A percentile compares a stretch with the other conserved stretches of the same genome.
These are phyloP conservation scores for Lyophyllum semitale DNA, from an alignment of 768 basidiomycete species.

Conservation along the genomic window DNA sequence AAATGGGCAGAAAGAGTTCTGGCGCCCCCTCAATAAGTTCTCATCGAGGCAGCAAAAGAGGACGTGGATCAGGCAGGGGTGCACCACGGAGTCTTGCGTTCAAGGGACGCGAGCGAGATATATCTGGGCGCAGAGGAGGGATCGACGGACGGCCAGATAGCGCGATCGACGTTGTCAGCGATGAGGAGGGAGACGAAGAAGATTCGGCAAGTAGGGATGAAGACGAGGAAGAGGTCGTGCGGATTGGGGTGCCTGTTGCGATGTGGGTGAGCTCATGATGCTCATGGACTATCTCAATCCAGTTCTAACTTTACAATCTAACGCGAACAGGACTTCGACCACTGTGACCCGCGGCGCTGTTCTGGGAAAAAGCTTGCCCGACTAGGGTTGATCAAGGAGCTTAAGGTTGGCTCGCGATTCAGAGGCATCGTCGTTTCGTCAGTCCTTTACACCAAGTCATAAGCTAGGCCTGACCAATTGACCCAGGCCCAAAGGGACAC, in stretches of 20 bases:
- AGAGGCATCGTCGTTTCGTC: conserved; percentile 94
- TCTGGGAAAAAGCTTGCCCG: conserved; percentile 90
- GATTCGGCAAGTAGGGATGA: conserved; percentile 28
- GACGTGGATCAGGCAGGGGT: conserved; percentile 27
- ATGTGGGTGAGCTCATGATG: conserved; percentile 83
- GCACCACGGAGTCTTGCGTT: conserved; percentile 14
- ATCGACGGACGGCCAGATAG: conserved; percentile 57
- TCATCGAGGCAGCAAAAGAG: conserved; percentile 40
- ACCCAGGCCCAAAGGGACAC: conserved; percentile 78
- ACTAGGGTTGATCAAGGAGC: conserved; percentile 79
- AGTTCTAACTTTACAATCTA: conserved; percentile 2
- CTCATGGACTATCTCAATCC: neutral
- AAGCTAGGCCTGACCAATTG: neutral
- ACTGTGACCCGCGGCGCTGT: conserved; percentile 87
- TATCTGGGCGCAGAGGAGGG: conserved; percentile 12
- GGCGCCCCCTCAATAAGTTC: conserved; percentile 24
- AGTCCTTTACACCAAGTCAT: conserved; percentile 31
- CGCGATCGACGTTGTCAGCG: conserved; percentile 49
- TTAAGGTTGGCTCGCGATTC: conserved; percentile 84
- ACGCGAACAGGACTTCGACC: conserved; percentile 86
- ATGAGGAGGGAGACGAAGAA: conserved; percentile 35
- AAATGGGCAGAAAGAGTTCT: conserved; percentile 45
- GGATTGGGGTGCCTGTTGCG: conserved; percentile 76
- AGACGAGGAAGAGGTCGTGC: conserved; percentile 27
- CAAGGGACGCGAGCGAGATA: conserved; percentile 19